A percentile compares a stretch with the other conserved stretches of the same genome.
These are phyloP conservation scores for Globisporangium uncinulatum DNA, from an alignment of 352 stramenopile genomes.

Conservation along the genomic window DNA sequence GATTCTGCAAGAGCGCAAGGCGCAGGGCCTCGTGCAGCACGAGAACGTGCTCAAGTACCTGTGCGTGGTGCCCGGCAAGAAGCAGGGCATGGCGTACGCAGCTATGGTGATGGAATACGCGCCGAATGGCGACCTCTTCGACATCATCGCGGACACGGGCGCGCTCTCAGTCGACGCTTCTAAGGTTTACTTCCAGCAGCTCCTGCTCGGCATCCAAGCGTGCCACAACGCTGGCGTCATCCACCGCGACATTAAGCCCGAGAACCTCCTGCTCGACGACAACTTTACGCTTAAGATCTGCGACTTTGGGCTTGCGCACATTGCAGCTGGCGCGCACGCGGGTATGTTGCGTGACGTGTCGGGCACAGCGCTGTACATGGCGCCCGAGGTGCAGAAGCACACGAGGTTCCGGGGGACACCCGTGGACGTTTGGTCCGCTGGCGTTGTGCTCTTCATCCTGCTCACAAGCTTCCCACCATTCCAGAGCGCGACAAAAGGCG, in stretches of 20 bases:
- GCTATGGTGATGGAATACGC: constrained; percentile 88
- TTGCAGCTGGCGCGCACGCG: constrained; percentile 13
- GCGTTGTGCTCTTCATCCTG: constrained; percentile 90
- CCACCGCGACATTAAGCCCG: constrained; percentile 92
- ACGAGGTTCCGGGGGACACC: constrained; percentile 64
- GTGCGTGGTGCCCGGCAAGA: constrained; percentile 76
- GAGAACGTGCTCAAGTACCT: constrained; percentile 78
- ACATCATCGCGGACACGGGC: constrained; percentile 93
- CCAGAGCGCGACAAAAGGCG: constrained; percentile 54
- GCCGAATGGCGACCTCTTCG: constrained; percentile 84
- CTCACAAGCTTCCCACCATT: constrained; percentile 87
- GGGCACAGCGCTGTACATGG: constrained; percentile 86
- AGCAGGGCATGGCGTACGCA: constrained; percentile 62
- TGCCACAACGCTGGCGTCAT: constrained; percentile 84
- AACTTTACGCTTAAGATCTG: constrained; percentile 89
- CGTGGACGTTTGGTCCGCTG: constrained; percentile 86
- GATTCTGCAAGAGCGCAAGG: constrained; percentile 58
- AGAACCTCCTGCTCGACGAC: constrained; percentile 90
- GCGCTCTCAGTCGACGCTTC: constrained; percentile 84
- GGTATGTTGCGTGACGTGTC: constrained; percentile 47
- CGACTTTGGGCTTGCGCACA: constrained; percentile 88
- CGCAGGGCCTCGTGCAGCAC: constrained; percentile 58
- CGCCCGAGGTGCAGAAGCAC: constrained; percentile 64
- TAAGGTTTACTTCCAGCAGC: constrained; percentile 86
- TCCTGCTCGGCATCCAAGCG: constrained; percentile 69